Base-by-base conservation (phyloP, 176 grass and related monocot species). In the Avena sativa region DNA sequence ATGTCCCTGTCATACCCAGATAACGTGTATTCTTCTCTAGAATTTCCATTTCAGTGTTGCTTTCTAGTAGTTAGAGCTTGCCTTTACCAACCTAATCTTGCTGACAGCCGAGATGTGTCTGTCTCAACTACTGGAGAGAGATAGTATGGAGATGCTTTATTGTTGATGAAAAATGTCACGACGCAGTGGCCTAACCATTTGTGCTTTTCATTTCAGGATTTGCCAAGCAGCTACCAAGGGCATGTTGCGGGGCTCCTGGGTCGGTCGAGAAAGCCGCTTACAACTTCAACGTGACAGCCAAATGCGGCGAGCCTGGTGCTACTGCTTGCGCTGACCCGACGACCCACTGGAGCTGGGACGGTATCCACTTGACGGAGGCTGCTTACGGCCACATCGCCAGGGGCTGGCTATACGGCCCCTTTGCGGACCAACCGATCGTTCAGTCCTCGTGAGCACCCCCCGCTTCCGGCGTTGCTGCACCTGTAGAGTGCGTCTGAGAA, bases 361-460 rank as follows among this genome's bases (percentile, higher is more conserved):
- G 92, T 59, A 91, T 93, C 83, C 92, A 93, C 86, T 83, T 93
- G 84, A 93, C 92, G 8, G 92, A 93, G 56, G 89, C 83, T 80
- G 92, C 89, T 70, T 93, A 86, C 67, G 17, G 83, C 49, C 86
- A 91, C 72, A 91, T 93, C 9, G 92, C 92, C 51, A 88, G 62
- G 82, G 92, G 92, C 61, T 93, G 92, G 92, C 11, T 93, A 21
- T 81, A 93, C 56, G 92, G 92, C 26, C 86, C 86, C 20, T 91
- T 88, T 1, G 60, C 89, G 2, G 82, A 88, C 63, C 92, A 88
- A 86, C 86, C 92, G 6, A 88, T 93, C 36, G 4, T 91, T 20
- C 88, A 87, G 64, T 93, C 84, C 65, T 88, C 63, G 0, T 91
- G 82, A 93, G 71, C 67, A 60, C 5, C n/a, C 19, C 28, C 38